Evolutionary conservation across 352 stramenopile species (phyloP), one percentile per base, ranked within the genome.

Genomic region (Phytopythium ostracodes): DNA sequence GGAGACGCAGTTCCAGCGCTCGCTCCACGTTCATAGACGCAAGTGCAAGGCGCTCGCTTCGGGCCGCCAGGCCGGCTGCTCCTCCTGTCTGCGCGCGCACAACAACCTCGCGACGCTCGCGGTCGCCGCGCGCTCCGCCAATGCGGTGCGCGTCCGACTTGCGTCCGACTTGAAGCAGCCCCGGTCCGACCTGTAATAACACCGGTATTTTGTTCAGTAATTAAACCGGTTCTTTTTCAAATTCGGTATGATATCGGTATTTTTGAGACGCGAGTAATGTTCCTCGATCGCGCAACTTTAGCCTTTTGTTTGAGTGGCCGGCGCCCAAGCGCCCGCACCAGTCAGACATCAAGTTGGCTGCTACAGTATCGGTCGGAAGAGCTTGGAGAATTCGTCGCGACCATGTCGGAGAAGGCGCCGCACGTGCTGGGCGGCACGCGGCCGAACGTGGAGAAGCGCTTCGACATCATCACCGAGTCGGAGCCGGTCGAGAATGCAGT

Each of bases 81-180:
- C 36, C 65, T 71, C 22, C 66, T 60, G 54, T 25, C 36, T 67
- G n/a, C 83, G 80, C 8, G 68, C 65, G 38, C 72, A 87, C 60
- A 86, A 76, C 64, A 92, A 92, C 56, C 38, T 92, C 25, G 83
- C 79, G 14, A 70, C 86, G 65, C 59, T 88, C 17, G 73, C 81
- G 1, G 71, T 92, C 12, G 77, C 77, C 8, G 59, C 60, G 6
- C 73, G 67, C 4, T 87, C 75, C 4, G 20, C 58, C 6, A 9
- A 31, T 27, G 70, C 70, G 31, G 57, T 68, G 2, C 56, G 54
- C 14, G 25, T 44, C 1, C 66, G 73, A 33, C 66, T 74, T 49
- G 27, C 50, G 25, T 33, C 50, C 50, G 50, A 56, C 27, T 56
- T 56, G 50, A 40, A 36, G 25, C 29, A 7, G 29, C 4, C 4